Evolutionary conservation across 2,329 filamentous ascomycete species (phyloP), one percentile per base, ranked within the genome.

Genomic region (Fusarium buharicum): DNA sequence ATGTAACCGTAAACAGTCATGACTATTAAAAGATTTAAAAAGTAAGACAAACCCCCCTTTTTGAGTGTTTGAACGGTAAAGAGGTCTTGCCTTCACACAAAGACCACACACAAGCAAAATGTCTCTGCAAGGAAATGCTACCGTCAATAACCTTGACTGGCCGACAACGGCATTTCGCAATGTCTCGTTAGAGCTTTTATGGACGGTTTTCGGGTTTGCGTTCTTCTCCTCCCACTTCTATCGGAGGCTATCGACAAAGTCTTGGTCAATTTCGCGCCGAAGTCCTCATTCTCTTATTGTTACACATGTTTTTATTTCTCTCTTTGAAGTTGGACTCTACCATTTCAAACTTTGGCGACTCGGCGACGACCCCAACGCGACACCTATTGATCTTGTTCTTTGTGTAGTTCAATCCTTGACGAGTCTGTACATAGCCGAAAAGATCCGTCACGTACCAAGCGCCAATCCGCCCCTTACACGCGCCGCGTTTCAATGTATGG

Each of bases 401-500:
- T 43, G 48, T 28, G 7, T 36, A 9, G 6, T 16, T 11, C 48
- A 50, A 16, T 17, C 47, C 8, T n/a, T 34, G 20, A 43, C 38
- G 18, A 50, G 47, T 8, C 16, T 50, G 12, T 13, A 27, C 38
- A 34, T 50, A 37, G 20, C 20, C 4, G 27, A 31, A n/a, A 34
- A 16, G 20, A 34, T 34, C 28, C 47, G 22, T 9, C 40, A 24
- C 16, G 1, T 18, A 16, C 37, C 47, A 12, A 43, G 10, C 3
- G 6, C 22, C 20, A 20, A n/a, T 14, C 27, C 41, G 3, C 22
- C 27, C 12, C 13, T 34, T 14, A 34, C 37, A 37, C 37, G 37
- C 3, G 37, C 20, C 11, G 17, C 37, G 8, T 50, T 50, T 17
- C 47, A 50, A 2, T 20, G n/a, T 18, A 50, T 50, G 47, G 47